Conservation (phyloP, 495 filamentous ascomycete genomes). For the Podospora sp. region DNA sequence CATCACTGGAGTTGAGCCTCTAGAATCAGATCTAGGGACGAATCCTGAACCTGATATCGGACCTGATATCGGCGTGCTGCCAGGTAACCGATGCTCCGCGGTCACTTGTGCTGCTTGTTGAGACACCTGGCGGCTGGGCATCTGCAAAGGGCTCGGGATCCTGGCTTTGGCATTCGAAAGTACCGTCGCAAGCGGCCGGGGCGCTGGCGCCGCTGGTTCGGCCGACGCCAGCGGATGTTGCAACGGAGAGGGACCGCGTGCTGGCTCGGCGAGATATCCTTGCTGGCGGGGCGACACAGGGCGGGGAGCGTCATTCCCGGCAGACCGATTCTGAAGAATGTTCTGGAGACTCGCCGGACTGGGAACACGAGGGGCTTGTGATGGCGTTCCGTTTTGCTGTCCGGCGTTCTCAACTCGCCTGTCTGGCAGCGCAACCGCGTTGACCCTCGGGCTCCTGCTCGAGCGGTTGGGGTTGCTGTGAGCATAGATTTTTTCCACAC, state of each 20-base stretch:
- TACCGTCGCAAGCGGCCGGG: not conserved
- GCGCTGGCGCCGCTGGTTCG: not conserved
- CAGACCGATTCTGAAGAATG: conserved; percentile 20
- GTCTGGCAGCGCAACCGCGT: conserved; percentile 20
- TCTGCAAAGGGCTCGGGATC: not conserved
- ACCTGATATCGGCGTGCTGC: not conserved
- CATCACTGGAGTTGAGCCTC: not conserved
- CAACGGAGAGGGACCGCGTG: not conserved
- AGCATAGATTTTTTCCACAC: conserved; percentile 31
- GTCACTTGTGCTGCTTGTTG: not conserved
- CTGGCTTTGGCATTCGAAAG: not conserved
- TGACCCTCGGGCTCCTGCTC: conserved; percentile 11
- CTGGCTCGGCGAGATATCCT: not conserved
- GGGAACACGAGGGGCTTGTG: not conserved
- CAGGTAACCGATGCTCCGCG: not conserved
- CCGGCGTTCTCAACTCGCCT: not conserved
- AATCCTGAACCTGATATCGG: not conserved
- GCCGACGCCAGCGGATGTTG: not conserved
- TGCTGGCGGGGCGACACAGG: conserved; percentile 3
- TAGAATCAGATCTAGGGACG: not conserved
- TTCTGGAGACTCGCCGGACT: conserved; percentile 31
- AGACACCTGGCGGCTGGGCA: conserved; percentile 9
- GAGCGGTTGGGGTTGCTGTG: conserved; percentile 17
- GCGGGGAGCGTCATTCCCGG: not conserved
- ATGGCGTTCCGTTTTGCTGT: not conserved